These are phyloP conservation scores for Geotrichum europaeum DNA, from an alignment of 1,139 yeast species.

Conservation along the genomic window DNA sequence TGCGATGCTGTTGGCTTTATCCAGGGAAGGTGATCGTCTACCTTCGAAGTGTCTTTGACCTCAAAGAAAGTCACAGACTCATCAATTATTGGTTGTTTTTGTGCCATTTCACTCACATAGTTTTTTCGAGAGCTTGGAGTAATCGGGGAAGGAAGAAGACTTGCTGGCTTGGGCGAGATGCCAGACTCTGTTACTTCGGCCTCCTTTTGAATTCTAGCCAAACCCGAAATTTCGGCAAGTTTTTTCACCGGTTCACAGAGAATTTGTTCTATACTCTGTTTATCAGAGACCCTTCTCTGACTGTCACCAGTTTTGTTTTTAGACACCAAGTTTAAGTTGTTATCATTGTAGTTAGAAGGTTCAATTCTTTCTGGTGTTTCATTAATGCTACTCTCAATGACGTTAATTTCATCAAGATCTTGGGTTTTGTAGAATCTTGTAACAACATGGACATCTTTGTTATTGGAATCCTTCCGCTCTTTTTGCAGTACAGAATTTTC, in stretches of 20 bases:
- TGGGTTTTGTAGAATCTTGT: neutral
- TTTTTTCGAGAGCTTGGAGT: neutral
- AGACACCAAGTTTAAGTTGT: neutral
- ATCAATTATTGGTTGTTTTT: neutral
- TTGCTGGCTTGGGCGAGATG: neutral
- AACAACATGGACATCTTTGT: neutral
- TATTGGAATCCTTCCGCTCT: neutral
- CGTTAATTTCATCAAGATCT: neutral
- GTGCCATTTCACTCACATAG: neutral
- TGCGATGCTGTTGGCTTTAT: conserved; percentile 1
- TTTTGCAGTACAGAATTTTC: neutral
- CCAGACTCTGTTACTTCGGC: neutral
- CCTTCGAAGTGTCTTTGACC: neutral
- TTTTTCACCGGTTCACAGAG: neutral
- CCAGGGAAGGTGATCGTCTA: conserved; percentile 4
- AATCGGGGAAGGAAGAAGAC: neutral
- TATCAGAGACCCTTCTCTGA: neutral
- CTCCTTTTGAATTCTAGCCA: neutral
- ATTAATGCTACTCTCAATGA: neutral
- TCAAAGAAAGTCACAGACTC: neutral
- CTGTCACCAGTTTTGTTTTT: neutral
- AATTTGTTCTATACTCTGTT: neutral
- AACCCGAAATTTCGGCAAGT: neutral
- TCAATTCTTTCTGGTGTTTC: neutral
- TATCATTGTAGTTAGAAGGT: neutral